Evolutionary conservation across 1,284 basidiomycete genomes (phyloP).

Genomic region (Sporisorium exsertum): DNA sequence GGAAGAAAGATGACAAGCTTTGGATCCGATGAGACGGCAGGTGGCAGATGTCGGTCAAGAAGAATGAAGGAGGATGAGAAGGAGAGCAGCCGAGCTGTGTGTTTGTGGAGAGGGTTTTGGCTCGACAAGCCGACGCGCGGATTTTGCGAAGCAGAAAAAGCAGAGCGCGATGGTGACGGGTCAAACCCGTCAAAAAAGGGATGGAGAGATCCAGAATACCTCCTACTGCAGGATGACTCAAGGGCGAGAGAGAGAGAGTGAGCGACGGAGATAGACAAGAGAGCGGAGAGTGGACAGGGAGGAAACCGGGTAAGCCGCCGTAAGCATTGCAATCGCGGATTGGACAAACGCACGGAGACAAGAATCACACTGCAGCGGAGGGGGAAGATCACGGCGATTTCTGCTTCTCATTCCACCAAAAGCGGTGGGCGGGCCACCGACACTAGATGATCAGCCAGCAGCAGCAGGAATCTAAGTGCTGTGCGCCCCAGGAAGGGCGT

Average conservation of each 20-base stretch:
- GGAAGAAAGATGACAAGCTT: constrained; percentile 36
- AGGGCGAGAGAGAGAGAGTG: constrained; percentile 1
- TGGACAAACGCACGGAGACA: not conserved
- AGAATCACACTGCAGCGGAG: not conserved
- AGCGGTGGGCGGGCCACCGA: not conserved
- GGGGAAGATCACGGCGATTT: not conserved
- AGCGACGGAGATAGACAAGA: not conserved
- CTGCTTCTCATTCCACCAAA: not conserved
- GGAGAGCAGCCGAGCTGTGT: constrained; percentile 7
- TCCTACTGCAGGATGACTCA: constrained; percentile 36
- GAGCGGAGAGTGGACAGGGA: not conserved
- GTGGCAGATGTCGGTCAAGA: constrained; percentile 1
- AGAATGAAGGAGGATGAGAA: not conserved
- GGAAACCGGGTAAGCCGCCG: constrained; percentile 12
- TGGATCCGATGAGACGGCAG: not conserved
- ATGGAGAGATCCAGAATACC: constrained; percentile 1
- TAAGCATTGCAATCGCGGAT: not conserved
- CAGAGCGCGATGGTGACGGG: constrained; percentile 27
- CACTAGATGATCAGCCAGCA: constrained; percentile 2
- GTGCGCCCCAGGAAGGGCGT: constrained; percentile 4
- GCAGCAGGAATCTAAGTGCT: too few species aligned
- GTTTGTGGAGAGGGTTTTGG: constrained; percentile 8
- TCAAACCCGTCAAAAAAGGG: not conserved
- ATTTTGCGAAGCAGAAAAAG: not conserved
- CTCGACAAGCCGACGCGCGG: not conserved